Percentiles rank a stretch among this genome's conserved stretches.
Evolutionary conservation across 352 stramenopile genomes (phyloP).

Genomic region (Globisporangium megalacanthum): DNA sequence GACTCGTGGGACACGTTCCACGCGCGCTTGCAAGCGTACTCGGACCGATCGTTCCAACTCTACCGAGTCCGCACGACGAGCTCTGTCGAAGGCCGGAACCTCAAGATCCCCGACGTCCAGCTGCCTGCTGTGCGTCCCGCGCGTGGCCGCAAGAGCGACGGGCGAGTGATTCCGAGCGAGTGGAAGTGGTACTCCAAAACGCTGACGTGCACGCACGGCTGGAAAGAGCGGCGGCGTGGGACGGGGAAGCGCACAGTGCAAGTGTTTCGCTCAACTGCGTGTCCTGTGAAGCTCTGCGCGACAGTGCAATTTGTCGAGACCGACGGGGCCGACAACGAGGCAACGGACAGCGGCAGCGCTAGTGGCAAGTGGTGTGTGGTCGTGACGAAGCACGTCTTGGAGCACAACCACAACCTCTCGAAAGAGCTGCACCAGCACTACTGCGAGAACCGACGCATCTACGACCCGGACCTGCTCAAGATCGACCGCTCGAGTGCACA

Average conservation of each 20-base stretch:
- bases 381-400: slow-evolving; percentile 66
- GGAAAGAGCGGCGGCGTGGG: slow-evolving; percentile 68
- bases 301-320: slow-evolving; percentile 52
- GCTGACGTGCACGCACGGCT: slow-evolving; percentile 74
- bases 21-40: slow-evolving; percentile 49
- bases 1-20: slow-evolving; percentile 73
- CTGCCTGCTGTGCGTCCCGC: neutral
- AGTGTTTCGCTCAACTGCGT: slow-evolving; percentile 56
- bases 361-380: slow-evolving; percentile 51
- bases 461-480: slow-evolving; percentile 57
- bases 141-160: slow-evolving; percentile 7
- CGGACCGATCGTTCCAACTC: slow-evolving; percentile 57
- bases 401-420: slow-evolving; percentile 82
- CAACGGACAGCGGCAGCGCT: neutral
- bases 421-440: slow-evolving; percentile 70
- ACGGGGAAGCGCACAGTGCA: slow-evolving; percentile 61
- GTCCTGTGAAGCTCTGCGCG: slow-evolving; percentile 75
- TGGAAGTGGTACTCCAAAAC: slow-evolving; percentile 84
- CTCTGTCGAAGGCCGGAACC: slow-evolving; percentile 59
- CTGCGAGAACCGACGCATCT: slow-evolving; percentile 73
- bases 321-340: neutral
- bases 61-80: slow-evolving; percentile 75
- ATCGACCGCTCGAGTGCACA: slow-evolving; percentile 43
- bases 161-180: slow-evolving; percentile 47
- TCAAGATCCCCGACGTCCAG: slow-evolving; percentile 58